Percentiles rank a stretch among this genome's conserved stretches.
These are phyloP conservation scores for Mollisia scopiformis DNA, from an alignment of 2,329 filamentous ascomycete species.

Conservation along the genomic window DNA sequence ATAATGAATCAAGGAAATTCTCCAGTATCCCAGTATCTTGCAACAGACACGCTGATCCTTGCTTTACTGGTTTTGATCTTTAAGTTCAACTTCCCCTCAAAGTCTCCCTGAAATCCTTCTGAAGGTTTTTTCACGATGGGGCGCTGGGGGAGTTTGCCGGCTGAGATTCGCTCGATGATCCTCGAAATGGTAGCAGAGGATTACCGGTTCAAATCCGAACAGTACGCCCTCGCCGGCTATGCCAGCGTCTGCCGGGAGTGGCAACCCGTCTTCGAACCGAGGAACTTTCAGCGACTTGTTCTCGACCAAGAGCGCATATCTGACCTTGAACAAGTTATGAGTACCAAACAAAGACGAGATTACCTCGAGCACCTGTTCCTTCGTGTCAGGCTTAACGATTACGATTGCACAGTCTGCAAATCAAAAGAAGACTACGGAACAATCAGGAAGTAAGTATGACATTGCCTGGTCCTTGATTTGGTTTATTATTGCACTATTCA, in stretches of 20 bases:
- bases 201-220: constrained; percentile 17
- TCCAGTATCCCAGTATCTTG: too few relatives aligned
- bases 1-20: too few relatives aligned
- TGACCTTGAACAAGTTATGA: constrained; percentile 16
- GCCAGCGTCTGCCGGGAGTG: constrained; percentile 26
- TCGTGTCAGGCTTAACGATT: constrained; percentile 19
- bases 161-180: constrained; percentile 45
- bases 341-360: constrained; percentile 18
- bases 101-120: background rate
- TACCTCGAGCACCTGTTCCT: constrained; percentile 20
- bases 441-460: constrained; percentile 13
- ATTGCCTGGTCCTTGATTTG: constrained; percentile 10
- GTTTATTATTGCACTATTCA: constrained; percentile 12
- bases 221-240: constrained; percentile 16
- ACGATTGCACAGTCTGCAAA: constrained; percentile 23
- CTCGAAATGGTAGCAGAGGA: constrained; percentile 15
- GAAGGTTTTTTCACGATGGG: constrained; percentile 3
- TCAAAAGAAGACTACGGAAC: constrained; percentile 14
- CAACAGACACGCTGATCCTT: constrained; percentile 1
- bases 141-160: constrained; percentile 50
- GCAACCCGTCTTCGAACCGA: constrained; percentile 24
- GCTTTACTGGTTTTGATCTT: constrained; percentile 7
- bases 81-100: constrained; percentile 2
- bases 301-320: constrained; percentile 19
- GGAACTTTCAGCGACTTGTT: constrained; percentile 22